Evolutionary conservation across 2,329 filamentous ascomycete genomes (phyloP).

Genomic region (Colletotrichum agaves): DNA sequence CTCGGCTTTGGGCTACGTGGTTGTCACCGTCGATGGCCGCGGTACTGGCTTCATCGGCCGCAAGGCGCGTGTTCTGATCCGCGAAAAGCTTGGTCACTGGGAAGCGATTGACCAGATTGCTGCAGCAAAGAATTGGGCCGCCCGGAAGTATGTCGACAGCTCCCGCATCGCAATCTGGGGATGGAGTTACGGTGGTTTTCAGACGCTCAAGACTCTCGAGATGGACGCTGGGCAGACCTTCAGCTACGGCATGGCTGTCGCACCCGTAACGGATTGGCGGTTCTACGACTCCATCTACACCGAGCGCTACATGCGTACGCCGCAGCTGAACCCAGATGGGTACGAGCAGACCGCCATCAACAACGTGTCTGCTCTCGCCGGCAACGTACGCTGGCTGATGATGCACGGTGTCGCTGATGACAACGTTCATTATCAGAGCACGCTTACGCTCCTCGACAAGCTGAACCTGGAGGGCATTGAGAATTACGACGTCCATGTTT

Average conservation of each 20-base stretch:
- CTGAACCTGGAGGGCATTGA: conserved; percentile 83
- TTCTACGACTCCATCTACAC: conserved; percentile 97
- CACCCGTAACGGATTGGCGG: conserved; percentile 97
- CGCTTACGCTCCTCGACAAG: conserved; percentile 85
- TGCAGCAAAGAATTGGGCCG: conserved; percentile 84
- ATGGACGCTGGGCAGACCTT: conserved; percentile 90
- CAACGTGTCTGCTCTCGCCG: conserved; percentile 77
- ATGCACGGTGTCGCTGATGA: conserved; percentile 98
- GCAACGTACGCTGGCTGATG: conserved; percentile 87
- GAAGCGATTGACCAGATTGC: conserved; percentile 93
- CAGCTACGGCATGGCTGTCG: conserved; percentile 97
- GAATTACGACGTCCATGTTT: conserved; percentile 97
- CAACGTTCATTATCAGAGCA: conserved; percentile 98
- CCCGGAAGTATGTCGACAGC: conserved; percentile 84
- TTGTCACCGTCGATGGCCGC: conserved; percentile 92
- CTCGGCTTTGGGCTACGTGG: conserved; percentile 86
- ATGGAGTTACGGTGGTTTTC: conserved; percentile 97
- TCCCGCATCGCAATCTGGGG: conserved; percentile 93
- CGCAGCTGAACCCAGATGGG: conserved; percentile 80
- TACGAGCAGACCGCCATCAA: conserved; percentile 80
- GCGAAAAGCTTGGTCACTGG: conserved; percentile 84
- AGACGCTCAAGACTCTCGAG: conserved; percentile 94
- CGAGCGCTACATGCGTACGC: conserved; percentile 96
- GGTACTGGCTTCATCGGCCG: conserved; percentile 93
- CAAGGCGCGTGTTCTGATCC: conserved; percentile 81